Evolutionary conservation across 441 rosid genomes (phyloP).

Genomic region (Erodium chrysanthum): DNA sequence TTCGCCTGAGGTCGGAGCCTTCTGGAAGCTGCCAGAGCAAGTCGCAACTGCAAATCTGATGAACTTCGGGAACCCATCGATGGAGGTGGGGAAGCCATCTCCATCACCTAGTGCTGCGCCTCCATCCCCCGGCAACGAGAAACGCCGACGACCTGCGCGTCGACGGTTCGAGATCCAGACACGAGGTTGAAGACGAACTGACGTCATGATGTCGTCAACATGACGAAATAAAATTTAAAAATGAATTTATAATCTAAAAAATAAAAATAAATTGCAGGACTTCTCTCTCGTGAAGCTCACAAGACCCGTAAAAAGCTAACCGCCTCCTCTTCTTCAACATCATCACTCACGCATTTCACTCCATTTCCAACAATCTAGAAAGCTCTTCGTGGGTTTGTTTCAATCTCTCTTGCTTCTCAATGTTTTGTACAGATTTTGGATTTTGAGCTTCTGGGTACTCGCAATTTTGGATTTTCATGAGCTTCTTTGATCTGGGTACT

Average conservation of each 20-base stretch:
- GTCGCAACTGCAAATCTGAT: no score
- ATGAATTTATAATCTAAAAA: not conserved
- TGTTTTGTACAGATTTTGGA: not conserved
- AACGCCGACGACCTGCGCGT: no score
- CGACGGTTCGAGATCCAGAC: no score
- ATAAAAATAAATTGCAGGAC: not conserved
- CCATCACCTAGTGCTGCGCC: no score
- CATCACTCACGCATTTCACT: not conserved
- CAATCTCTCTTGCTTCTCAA: not conserved
- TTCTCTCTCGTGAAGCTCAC: conserved; percentile 1
- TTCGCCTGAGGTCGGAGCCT: no score
- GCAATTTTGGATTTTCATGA: not conserved
- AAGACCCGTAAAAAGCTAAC: not conserved
- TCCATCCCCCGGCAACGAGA: no score
- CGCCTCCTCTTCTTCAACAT: not conserved
- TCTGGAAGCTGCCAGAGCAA: no score
- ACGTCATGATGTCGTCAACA: no score
- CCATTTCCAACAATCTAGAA: not conserved
- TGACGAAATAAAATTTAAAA: no score
- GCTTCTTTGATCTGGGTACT: not conserved
- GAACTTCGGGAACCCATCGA: no score
- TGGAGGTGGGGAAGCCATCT: no score
- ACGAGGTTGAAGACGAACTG: no score
- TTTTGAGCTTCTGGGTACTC: not conserved
- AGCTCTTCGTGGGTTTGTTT: not conserved